phyloP scores from a whole-genome alignment of 768 basidiomycete genomes.

The Lactifluus volemus region DNA sequence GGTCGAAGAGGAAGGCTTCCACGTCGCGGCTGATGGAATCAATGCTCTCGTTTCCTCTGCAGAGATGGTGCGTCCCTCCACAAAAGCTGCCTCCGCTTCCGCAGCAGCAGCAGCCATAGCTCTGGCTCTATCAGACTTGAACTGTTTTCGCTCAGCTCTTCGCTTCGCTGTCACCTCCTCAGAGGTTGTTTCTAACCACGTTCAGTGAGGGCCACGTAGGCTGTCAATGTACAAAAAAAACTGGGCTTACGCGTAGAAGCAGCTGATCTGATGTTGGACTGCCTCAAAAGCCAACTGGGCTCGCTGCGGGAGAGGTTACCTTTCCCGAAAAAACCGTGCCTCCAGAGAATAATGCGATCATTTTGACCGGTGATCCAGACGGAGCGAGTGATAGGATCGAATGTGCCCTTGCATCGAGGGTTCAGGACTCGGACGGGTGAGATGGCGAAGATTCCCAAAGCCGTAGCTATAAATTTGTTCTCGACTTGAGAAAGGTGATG shows the following conservation, averaged over 20 bases:
- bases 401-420: constrained; percentile 67
- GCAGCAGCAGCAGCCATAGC: constrained; percentile 79
- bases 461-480: constrained; percentile 32
- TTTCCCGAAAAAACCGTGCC: constrained; percentile 94
- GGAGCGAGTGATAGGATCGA: constrained; percentile 73
- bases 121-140: constrained; percentile 85
- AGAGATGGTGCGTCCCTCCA: constrained; percentile 56
- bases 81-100: constrained; percentile 72
- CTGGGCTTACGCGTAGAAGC: constrained; percentile 49
- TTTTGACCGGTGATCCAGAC: constrained; percentile 70
- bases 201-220: not conserved
- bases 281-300: constrained; percentile 83
- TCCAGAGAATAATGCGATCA: constrained; percentile 71
- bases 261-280: constrained; percentile 50
- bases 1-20: constrained; percentile 45
- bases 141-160: constrained; percentile 79
- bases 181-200: constrained; percentile 56
- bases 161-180: constrained; percentile 89
- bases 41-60: constrained; percentile 43
- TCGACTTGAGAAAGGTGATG: constrained; percentile 37
- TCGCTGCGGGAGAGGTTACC: constrained; percentile 92
- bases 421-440: constrained; percentile 53
- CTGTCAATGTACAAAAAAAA: not conserved
- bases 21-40: constrained; percentile 76
- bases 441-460: constrained; percentile 39